phyloP scores from a whole-genome alignment of 345 rosid genomes.

The Syzygium oleosum region DNA sequence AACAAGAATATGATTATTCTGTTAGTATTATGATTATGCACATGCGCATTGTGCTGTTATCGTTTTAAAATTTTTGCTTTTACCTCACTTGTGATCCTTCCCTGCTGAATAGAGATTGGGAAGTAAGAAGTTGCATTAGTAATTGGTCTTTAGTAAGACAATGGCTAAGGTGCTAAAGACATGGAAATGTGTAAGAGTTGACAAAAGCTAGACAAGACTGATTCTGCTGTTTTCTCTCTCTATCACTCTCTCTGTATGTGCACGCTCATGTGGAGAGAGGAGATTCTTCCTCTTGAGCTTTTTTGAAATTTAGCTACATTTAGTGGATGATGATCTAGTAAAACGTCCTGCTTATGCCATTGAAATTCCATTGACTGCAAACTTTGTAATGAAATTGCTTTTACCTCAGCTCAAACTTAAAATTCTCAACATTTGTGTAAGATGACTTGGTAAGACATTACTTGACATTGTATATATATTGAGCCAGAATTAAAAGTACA shows the following conservation, averaged over 20 bases:
- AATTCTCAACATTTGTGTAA: background rate
- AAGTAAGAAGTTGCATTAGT: background rate
- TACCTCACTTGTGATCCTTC: background rate
- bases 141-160: background rate
- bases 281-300: background rate
- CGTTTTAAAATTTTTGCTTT: background rate
- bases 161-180: background rate
- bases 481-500: background rate
- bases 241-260: background rate
- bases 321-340: background rate
- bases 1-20: background rate
- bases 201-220: background rate
- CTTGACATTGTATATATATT: background rate
- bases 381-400: background rate
- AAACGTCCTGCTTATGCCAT: background rate
- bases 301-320: background rate
- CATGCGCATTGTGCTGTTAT: background rate
- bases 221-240: background rate
- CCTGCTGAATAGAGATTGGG: background rate
- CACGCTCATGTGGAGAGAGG: background rate
- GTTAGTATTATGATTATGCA: background rate
- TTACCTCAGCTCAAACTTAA: background rate
- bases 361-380: background rate
- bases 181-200: background rate
- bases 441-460: background rate